phyloP scores from a whole-genome alignment of 2,329 filamentous ascomycete species.

The Cucurbitaria berberidis region DNA sequence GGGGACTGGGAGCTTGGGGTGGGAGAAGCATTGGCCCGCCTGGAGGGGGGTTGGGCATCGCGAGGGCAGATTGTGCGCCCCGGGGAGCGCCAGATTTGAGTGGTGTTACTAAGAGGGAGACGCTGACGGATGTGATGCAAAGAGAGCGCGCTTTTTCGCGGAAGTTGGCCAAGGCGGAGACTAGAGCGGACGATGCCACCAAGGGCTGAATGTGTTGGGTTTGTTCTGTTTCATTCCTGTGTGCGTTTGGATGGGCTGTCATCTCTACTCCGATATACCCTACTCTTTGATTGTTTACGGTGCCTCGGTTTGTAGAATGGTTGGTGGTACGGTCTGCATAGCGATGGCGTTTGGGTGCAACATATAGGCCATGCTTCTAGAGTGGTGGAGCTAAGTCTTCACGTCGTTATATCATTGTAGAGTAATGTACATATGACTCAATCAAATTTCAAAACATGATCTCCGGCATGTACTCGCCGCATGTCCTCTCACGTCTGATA shows the following conservation, averaged over 20 bases:
- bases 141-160: slow-evolving; percentile 36
- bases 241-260: neutral
- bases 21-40: slow-evolving; percentile 24
- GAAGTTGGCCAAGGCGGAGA: slow-evolving; percentile 36
- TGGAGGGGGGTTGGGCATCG: slow-evolving; percentile 25
- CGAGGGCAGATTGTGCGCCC: slow-evolving; percentile 23
- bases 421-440: slow-evolving; percentile 3
- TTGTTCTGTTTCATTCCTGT: slow-evolving; percentile 5
- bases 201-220: slow-evolving; percentile 3
- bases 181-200: slow-evolving; percentile 27
- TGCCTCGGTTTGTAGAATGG: neutral
- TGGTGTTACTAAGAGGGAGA: slow-evolving; percentile 28
- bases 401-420: slow-evolving; percentile 1
- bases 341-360: slow-evolving; percentile 23
- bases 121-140: slow-evolving; percentile 33
- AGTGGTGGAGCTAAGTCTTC: neutral
- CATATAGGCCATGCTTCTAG: neutral
- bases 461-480: neutral
- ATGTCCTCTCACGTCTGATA: neutral
- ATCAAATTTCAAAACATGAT: no score
- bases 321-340: slow-evolving; percentile 20
- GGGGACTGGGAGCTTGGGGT: slow-evolving; percentile 40
- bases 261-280: slow-evolving; percentile 33
- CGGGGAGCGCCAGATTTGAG: slow-evolving; percentile 19
- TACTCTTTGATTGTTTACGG: slow-evolving; percentile 11